Evolutionary conservation across 768 basidiomycete genomes (phyloP), one percentile per base, ranked within the genome.

Genomic region (Hygrocybe coccinea): DNA sequence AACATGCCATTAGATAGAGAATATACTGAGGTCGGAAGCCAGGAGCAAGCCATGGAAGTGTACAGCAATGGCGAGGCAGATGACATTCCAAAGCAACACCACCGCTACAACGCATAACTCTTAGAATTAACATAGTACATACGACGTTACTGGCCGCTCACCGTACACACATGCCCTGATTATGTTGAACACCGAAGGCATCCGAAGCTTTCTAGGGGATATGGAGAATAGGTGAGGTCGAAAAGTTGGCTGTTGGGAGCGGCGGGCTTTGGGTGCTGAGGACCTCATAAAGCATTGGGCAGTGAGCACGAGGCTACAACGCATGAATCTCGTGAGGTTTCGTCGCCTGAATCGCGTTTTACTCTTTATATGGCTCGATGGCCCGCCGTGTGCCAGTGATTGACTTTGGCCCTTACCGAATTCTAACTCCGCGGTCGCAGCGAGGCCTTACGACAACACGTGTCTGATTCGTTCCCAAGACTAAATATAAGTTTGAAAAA

Each of bases 21-120:
- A 66, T 86, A 67, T 68, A 91, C 89, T 91, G 68, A 92, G 85
- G 72, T 91, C 87, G 55, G 86, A 88, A 60, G 87, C 76, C 57
- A 82, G 77, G 59, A 91, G 72, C 34, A 89, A 76, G 54, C 74
- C 75, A 67, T 88, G 83, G 64, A 92, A 89, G 65, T 89, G 86
- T 36, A 78, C 86, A 50, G 88, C 87, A 73, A 92, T 85, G 56
- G 81, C 87, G 59, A 92, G 74, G 64, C 86, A 89, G 62, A 92
- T 85, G 58, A 87, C 70, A 19, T 87, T 88, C 79, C 87, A 91
- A 56, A 85, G 68, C 50, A 91, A 69, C 39, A 89, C 81, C 43
- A 81, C 72, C 63, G 75, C 89, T 91, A 55, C n/a, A n/a, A 10
- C 33, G 9, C 8, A 12, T 14, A 15, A 24, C 22, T 29, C 29